These are phyloP conservation scores for Sphaerulina populicola DNA, from an alignment of 2,329 filamentous ascomycete genomes.

Conservation along the genomic window DNA sequence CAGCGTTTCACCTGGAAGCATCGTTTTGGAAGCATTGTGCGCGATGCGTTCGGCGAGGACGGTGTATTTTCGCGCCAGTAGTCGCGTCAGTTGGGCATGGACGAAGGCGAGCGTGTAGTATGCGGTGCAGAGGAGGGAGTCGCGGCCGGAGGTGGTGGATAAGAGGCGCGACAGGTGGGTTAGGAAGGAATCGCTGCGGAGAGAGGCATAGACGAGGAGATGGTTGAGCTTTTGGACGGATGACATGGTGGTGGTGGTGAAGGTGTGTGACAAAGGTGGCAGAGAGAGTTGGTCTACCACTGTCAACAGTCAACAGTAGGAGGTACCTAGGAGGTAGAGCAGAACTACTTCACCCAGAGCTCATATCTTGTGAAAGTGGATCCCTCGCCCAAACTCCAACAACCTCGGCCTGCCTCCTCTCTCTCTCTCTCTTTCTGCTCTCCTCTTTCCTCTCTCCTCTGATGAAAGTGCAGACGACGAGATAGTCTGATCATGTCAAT, in stretches of 20 bases:
- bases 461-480: too few relatives aligned
- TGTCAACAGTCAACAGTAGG: too few relatives aligned
- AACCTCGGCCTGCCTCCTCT: too few relatives aligned
- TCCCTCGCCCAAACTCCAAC: background rate
- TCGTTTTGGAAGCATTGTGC: constrained; percentile 32
- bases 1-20: constrained; percentile 38
- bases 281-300: background rate
- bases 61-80: constrained; percentile 33
- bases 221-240: constrained; percentile 4
- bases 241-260: background rate
- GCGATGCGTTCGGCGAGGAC: constrained; percentile 33
- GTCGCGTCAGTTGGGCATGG: constrained; percentile 34
- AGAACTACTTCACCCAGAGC: background rate
- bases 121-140: constrained; percentile 38
- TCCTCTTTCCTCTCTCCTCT: too few relatives aligned
- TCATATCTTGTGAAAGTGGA: background rate
- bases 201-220: constrained; percentile 5
- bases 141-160: constrained; percentile 35
- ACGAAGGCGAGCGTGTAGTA: constrained; percentile 40
- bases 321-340: too few relatives aligned
- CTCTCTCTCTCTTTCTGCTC: too few relatives aligned
- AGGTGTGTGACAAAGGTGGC: background rate
- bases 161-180: constrained; percentile 26
- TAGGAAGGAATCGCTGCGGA: constrained; percentile 12
- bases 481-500: too few relatives aligned